A percentile compares a stretch with the other conserved stretches of the same genome.
These are phyloP conservation scores for Aspergillus sp. DNA, from an alignment of 2,329 filamentous ascomycete genomes.

Conservation along the genomic window DNA sequence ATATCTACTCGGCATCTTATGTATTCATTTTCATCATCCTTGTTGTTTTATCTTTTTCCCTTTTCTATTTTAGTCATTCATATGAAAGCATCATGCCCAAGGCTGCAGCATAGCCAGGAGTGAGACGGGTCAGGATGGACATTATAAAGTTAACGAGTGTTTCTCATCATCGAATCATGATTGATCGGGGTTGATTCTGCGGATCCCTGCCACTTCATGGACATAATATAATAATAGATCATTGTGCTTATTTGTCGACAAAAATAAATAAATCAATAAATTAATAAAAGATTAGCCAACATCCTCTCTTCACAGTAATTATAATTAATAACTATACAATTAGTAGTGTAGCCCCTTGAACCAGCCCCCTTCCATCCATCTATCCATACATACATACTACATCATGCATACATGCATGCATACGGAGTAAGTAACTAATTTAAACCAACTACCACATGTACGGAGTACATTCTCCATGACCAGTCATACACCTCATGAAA, in stretches of 20 bases:
- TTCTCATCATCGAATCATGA: not conserved
- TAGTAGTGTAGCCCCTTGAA: too few species aligned
- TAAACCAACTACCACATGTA: too few species aligned
- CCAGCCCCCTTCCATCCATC: too few species aligned
- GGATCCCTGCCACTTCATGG: not conserved
- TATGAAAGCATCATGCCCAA: not conserved
- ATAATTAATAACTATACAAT: too few species aligned
- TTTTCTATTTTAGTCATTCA: not conserved
- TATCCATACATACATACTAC: too few species aligned
- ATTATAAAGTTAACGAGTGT: not conserved
- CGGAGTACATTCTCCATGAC: too few species aligned
- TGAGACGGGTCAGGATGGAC: not conserved
- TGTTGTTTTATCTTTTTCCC: not conserved
- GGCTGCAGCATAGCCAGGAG: not conserved
- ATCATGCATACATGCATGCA: too few species aligned
- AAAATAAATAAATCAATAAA: too few species aligned
- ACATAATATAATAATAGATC: slow-evolving; percentile 2
- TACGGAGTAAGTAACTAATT: too few species aligned
- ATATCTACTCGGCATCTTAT: not conserved
- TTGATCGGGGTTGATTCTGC: not conserved
- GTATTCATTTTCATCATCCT: not conserved
- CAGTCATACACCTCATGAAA: too few species aligned
- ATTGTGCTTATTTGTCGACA: not conserved
- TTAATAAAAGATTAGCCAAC: too few species aligned
- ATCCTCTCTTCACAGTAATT: too few species aligned